Base-by-base conservation (phyloP, 2,329 filamentous ascomycete genomes). In the Colletotrichum plurivorum region DNA sequence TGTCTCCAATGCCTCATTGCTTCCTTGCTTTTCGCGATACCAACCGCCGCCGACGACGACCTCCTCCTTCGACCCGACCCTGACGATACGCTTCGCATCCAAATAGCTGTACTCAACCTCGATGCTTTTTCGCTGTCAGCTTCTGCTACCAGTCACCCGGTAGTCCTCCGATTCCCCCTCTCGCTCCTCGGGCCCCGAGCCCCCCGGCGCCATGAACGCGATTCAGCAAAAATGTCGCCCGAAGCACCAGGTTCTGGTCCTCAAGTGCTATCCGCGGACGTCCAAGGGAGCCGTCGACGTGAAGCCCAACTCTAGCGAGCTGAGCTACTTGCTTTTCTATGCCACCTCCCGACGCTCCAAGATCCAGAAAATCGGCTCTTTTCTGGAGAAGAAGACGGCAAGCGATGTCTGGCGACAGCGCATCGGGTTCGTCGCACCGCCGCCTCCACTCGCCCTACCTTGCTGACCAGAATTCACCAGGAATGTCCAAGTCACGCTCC, bases 301-400 rank as follows among this genome's bases (percentile, higher is more conserved):
- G 77, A 97, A 95, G 83, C 95, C 96, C 52, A 98, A 98, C 82
- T 94, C 94, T 73, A 97, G 94, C 83, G 96, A 99, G 85, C 89
- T 99, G 72, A 97, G 94, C 82, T 98, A 98, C 79, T 89, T 99
- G 73, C 90, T 98, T 63, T 98, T 97, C 87, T 98, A 99, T 85
- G 94, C 94, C 71, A 97, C 93, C 78, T 97, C 95, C 75, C 93
- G 95, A 70, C 91, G 94, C 73, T 95, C 93, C 82, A 99, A 98
- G 87, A 90, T 98, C 75, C 94, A 96, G 77, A 99, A 99, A 83
- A 95, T 99, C 73, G 94, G 94, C 80, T 91, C 90, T 75, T 99
- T 98, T 78, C 87, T 99, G 73, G 95, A 98, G 84, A 97, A 95
- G 85, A 94, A 95, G 84, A 96, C 94, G 22, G 93, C 93, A 71